These are phyloP conservation scores for Ophiostoma populinum DNA, from an alignment of 2,329 filamentous ascomycete genomes.

Conservation along the genomic window DNA sequence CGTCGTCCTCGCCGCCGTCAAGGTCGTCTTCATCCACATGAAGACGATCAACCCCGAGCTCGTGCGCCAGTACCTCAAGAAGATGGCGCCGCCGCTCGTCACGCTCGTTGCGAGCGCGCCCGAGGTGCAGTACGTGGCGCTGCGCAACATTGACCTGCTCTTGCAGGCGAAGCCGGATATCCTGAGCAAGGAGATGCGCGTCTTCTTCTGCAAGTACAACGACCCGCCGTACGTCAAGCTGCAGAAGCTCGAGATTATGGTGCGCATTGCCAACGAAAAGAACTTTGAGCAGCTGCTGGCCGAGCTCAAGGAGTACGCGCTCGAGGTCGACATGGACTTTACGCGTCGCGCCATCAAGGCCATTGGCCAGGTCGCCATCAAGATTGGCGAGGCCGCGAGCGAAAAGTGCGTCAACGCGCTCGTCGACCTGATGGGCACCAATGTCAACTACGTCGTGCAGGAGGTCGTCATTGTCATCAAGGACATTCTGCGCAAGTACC, in stretches of 20 bases:
- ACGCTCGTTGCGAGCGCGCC: constrained; percentile 89
- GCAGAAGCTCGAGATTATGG: constrained; percentile 97
- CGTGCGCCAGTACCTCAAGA: constrained; percentile 77
- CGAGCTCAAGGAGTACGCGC: constrained; percentile 89
- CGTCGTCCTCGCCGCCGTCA: constrained; percentile 92
- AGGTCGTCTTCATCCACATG: constrained; percentile 96
- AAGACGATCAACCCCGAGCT: constrained; percentile 61
- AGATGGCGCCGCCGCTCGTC: constrained; percentile 94
- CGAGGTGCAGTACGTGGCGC: constrained; percentile 93
- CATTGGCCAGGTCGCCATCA: constrained; percentile 95
- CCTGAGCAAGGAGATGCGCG: constrained; percentile 87
- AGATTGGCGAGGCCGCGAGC: constrained; percentile 74
- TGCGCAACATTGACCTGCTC: constrained; percentile 89
- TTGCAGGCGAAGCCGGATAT: constrained; percentile 94
- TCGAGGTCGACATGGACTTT: constrained; percentile 99
- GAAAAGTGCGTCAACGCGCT: constrained; percentile 92
- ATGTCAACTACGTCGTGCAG: constrained; percentile 98
- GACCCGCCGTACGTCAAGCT: constrained; percentile 96
- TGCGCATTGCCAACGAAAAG: constrained; percentile 91
- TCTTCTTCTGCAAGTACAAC: constrained; percentile 99
- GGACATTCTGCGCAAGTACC: constrained; percentile 94
- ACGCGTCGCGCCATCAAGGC: constrained; percentile 86
- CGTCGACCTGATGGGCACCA: constrained; percentile 85
- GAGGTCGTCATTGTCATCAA: constrained; percentile 98
- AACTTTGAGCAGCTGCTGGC: constrained; percentile 91